Conservation (phyloP, 352 stramenopile genomes). For the Thalassiosira sp. region DNA sequence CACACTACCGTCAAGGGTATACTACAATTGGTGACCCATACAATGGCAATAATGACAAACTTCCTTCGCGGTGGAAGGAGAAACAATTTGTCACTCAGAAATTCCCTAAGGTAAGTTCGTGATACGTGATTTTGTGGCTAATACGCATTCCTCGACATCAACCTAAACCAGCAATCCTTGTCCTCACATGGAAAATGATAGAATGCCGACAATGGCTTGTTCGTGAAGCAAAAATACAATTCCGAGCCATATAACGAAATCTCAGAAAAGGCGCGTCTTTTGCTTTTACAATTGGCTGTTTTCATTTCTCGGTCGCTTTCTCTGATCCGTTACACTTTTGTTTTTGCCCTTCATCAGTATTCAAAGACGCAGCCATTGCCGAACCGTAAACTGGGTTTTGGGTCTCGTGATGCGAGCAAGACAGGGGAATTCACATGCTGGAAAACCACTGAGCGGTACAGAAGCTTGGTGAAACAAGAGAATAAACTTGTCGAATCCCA, state of each 20-base stretch:
- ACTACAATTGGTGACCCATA: constrained; percentile 65
- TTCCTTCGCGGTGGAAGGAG: constrained; percentile 57
- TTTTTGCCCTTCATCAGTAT: constrained; percentile 60
- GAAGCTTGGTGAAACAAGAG: constrained; percentile 86
- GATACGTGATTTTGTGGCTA: neutral
- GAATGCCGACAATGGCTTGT: constrained; percentile 83
- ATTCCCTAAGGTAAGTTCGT: constrained; percentile 40
- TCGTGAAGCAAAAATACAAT: constrained; percentile 79
- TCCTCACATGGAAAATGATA: constrained; percentile 2
- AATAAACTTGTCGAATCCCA: constrained; percentile 76
- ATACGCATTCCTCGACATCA: neutral
- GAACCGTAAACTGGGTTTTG: constrained; percentile 88
- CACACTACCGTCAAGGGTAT: constrained; percentile 54
- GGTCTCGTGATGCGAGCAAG: constrained; percentile 88
- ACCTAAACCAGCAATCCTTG: neutral
- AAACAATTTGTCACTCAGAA: constrained; percentile 63
- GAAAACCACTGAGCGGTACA: constrained; percentile 89
- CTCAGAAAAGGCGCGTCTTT: constrained; percentile 60
- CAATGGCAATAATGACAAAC: constrained; percentile 41
- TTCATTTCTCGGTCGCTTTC: neutral
- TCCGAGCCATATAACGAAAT: constrained; percentile 88
- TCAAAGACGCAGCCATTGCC: constrained; percentile 87
- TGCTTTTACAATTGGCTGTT: neutral
- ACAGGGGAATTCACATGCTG: constrained; percentile 90
- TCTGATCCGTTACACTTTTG: neutral